These are phyloP conservation scores for Cotoneaster glaucophyllus DNA, from an alignment of 306 rosid genomes.

Conservation along the genomic window DNA sequence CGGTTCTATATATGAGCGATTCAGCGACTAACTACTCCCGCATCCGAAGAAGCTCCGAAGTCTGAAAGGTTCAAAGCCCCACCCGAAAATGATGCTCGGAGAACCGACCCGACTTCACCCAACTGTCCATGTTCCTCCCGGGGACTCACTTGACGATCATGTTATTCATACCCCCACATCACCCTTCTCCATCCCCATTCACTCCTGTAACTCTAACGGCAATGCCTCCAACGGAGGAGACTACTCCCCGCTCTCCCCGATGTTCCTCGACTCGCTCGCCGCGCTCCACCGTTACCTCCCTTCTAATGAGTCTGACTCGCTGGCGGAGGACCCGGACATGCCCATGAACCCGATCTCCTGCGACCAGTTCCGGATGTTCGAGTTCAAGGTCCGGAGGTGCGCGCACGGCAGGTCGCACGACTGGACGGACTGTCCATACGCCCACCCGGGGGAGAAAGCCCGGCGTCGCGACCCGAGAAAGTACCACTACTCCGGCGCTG, in stretches of 20 bases:
- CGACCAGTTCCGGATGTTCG: slow-evolving; percentile 80
- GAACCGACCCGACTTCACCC: slow-evolving; percentile 19
- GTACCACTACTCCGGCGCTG: slow-evolving; percentile 55
- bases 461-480: slow-evolving; percentile 82
- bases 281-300: slow-evolving; percentile 40
- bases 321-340: slow-evolving; percentile 29
- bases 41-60: not conserved
- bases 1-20: slow-evolving; percentile 9
- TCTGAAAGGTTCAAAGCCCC: not conserved
- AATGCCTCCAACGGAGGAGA: slow-evolving; percentile 29
- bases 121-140: slow-evolving; percentile 34
- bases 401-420: slow-evolving; percentile 76
- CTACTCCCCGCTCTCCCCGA: slow-evolving; percentile 13
- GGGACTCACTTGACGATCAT: slow-evolving; percentile 31
- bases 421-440: slow-evolving; percentile 88
- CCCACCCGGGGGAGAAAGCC: slow-evolving; percentile 93
- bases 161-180: slow-evolving; percentile 9
- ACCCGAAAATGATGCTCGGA: slow-evolving; percentile 23
- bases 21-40: not conserved
- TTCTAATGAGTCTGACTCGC: slow-evolving; percentile 29
- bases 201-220: slow-evolving; percentile 13
- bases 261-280: slow-evolving; percentile 25
- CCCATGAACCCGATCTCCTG: slow-evolving; percentile 37
- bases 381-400: slow-evolving; percentile 63
- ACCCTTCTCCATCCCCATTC: slow-evolving; percentile 13